Percentiles rank a stretch among this genome's conserved stretches.
Evolutionary conservation across 2,329 filamentous ascomycete species (phyloP).

Genomic region (Pestalotiopsis sp.): DNA sequence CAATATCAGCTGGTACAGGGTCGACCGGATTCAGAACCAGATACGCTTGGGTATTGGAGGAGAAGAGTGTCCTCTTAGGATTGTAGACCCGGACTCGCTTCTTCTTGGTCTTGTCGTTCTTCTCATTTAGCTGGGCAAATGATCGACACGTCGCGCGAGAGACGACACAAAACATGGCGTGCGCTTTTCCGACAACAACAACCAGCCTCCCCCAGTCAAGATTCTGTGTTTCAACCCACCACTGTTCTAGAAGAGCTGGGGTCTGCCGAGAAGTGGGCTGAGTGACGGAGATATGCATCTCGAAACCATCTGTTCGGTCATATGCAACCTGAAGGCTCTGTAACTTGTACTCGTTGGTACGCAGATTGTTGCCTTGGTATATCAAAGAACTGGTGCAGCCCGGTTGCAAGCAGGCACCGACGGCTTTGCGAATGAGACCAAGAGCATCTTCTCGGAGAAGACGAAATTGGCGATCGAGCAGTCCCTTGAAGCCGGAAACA

Average conservation of each 20-base stretch:
- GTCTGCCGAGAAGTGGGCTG: not conserved
- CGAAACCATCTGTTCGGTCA: not conserved
- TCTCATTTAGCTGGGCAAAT: not conserved
- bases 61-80: not conserved
- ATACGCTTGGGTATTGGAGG: not conserved
- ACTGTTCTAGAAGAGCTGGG: not conserved
- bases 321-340: not conserved
- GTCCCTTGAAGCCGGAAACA: not conserved
- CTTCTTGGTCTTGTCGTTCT: conserved; percentile 1
- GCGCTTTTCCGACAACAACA: not conserved
- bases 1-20: conserved; percentile 20
- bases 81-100: not conserved
- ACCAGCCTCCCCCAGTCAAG: conserved; percentile 2
- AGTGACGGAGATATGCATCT: not conserved
- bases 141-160: conserved; percentile 2
- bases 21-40: conserved; percentile 21
- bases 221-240: not conserved
- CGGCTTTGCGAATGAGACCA: not conserved
- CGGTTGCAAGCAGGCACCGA: not conserved
- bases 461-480: conserved; percentile 13
- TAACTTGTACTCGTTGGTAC: not conserved
- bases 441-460: conserved; percentile 16
- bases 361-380: not conserved
- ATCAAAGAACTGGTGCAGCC: not conserved
- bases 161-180: conserved; percentile 4